Conservation (phyloP, 2,329 filamentous ascomycete species). For the Diaporthe sp. region DNA sequence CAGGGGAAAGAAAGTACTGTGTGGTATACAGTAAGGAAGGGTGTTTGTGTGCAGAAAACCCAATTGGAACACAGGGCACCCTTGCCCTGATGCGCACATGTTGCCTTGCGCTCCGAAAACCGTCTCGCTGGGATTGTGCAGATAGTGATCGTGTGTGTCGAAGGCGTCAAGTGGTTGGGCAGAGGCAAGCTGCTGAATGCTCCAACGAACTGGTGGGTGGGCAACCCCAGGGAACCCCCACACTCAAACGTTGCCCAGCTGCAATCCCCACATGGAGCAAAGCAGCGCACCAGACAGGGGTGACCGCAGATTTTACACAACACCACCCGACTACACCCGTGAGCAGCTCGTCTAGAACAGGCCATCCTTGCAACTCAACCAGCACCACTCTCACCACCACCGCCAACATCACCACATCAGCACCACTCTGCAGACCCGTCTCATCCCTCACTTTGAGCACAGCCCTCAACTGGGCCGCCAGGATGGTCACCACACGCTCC, state of each 20-base stretch:
- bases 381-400: not conserved
- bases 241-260: not conserved
- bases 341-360: not conserved
- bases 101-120: too few relatives aligned
- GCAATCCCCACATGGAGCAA: constrained; percentile 15
- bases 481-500: constrained; percentile 33
- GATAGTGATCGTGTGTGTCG: not conserved
- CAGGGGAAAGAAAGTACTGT: too few relatives aligned
- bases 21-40: not conserved
- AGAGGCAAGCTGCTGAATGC: not conserved
- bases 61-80: not conserved
- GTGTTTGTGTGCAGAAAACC: too few relatives aligned
- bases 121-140: too few relatives aligned
- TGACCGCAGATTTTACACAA: constrained; percentile 5
- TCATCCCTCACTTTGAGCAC: not conserved
- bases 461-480: not conserved
- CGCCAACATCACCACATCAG: not conserved
- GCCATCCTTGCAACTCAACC: constrained; percentile 6
- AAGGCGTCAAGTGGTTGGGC: not conserved
- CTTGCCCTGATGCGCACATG: not conserved
- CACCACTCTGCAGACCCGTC: not conserved
- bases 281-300: constrained; percentile 9
- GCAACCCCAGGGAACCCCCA: constrained; percentile 11
- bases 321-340: constrained; percentile 9
- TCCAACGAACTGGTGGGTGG: constrained; percentile 7